Conservation (phyloP, 257 asterid species). For the Capsicum rhomboideum region DNA sequence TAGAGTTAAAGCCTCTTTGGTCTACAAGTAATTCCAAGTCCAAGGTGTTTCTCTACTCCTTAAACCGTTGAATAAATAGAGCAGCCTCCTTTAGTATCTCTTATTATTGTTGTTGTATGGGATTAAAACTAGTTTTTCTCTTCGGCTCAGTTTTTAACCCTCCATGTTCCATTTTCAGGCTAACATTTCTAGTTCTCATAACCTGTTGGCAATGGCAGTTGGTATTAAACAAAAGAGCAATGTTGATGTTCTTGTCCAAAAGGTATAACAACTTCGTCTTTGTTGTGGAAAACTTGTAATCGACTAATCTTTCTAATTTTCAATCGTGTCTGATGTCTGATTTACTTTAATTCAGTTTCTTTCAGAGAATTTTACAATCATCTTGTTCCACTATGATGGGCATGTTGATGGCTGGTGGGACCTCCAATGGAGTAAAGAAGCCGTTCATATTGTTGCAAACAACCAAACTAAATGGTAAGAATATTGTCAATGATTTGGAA, state of each 20-base stretch:
- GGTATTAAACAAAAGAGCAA: constrained; percentile 75
- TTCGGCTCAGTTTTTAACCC: neutral
- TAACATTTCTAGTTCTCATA: constrained; percentile 19
- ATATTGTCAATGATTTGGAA: neutral
- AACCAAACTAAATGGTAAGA: constrained; percentile 95
- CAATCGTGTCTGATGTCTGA: neutral
- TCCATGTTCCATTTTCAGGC: constrained; percentile 27
- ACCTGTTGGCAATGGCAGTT: constrained; percentile 78
- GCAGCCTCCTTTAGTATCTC: neutral
- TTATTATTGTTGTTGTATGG: neutral
- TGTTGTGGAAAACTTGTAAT: neutral
- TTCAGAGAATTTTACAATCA: constrained; percentile 73
- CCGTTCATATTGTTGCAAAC: constrained; percentile 78
- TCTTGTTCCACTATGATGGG: constrained; percentile 90
- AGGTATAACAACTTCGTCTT: constrained; percentile 39
- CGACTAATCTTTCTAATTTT: neutral
- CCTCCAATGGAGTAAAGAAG: constrained; percentile 77
- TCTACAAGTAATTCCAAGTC: constrained; percentile 39
- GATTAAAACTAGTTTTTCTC: neutral
- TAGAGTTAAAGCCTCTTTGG: constrained; percentile 65
- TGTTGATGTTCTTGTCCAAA: constrained; percentile 53
- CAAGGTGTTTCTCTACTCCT: constrained; percentile 22
- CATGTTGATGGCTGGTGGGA: constrained; percentile 85
- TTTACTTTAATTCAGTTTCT: constrained; percentile 66
- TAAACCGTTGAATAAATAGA: neutral